phyloP scores from a whole-genome alignment of 169 alveolate genomes.

The Miamiensis avidus region DNA sequence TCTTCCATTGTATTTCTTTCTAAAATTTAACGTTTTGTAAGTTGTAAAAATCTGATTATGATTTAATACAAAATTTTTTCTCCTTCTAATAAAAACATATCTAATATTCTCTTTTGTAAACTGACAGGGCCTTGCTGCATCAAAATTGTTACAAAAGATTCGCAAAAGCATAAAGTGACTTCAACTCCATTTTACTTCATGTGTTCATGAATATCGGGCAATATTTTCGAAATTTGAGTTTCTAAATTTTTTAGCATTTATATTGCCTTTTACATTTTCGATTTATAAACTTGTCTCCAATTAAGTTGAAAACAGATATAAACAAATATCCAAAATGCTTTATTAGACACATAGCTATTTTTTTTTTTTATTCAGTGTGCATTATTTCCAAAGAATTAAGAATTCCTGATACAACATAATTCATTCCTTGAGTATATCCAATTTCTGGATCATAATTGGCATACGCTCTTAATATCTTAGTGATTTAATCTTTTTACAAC shows the following conservation, averaged over 20 bases:
- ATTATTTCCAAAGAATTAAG: slow-evolving; percentile 16
- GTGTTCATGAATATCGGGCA: not conserved
- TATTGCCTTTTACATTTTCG: not conserved
- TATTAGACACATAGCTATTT: not conserved
- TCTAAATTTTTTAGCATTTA: not conserved
- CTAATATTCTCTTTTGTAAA: not conserved
- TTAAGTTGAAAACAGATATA: slow-evolving; percentile 8
- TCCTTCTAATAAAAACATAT: not conserved
- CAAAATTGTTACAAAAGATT: not conserved
- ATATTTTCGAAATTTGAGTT: no score
- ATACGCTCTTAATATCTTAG: slow-evolving; percentile 33
- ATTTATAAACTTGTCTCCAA: slow-evolving; percentile 22
- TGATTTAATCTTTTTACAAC: not conserved
- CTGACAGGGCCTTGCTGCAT: not conserved
- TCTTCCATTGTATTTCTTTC: not conserved
- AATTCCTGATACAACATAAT: slow-evolving; percentile 9
- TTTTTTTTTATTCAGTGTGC: not conserved
- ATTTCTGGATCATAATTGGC: slow-evolving; percentile 24
- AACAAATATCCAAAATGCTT: slow-evolving; percentile 11
- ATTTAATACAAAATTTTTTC: not conserved
- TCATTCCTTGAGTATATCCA: slow-evolving; percentile 42
- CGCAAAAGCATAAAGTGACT: not conserved
- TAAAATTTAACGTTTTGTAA: not conserved
- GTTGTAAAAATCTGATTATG: not conserved
- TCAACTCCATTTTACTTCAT: not conserved